Evolutionary conservation across 2,329 filamentous ascomycete genomes (phyloP).

Genomic region (Orbilia quercus): DNA sequence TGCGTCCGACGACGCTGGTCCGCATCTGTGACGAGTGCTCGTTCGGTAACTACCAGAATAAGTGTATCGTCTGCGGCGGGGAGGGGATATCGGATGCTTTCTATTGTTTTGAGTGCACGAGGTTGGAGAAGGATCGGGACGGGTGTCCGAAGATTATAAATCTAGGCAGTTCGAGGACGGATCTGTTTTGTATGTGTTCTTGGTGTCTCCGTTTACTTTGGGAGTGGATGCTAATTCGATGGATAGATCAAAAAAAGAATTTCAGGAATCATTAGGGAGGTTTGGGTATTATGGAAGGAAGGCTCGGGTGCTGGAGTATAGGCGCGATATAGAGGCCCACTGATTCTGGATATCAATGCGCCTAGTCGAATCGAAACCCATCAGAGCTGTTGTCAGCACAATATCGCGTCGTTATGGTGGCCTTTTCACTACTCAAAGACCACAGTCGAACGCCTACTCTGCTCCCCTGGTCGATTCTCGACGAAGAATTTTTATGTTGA

Average conservation of each 20-base stretch:
- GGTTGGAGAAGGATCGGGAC: conserved; percentile 95
- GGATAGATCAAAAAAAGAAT: conserved; percentile 74
- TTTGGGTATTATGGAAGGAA: no score
- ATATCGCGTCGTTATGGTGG: not conserved
- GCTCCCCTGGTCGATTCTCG: not conserved
- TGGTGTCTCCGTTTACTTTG: conserved; percentile 17
- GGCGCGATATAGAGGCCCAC: no score
- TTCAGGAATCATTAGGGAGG: conserved; percentile 69
- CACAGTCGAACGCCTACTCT: no score
- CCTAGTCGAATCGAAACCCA: not conserved
- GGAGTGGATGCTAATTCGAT: conserved; percentile 9
- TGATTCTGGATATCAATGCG: not conserved
- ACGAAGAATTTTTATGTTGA: not conserved
- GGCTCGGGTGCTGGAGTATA: no score
- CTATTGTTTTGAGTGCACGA: conserved; percentile 98
- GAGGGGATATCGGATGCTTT: conserved; percentile 98
- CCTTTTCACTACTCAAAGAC: not conserved
- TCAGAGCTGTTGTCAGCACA: no score
- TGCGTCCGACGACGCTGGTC: conserved; percentile 94
- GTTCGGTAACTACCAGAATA: conserved; percentile 99
- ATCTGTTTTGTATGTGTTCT: conserved; percentile 72
- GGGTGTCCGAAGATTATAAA: conserved; percentile 99
- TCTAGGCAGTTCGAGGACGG: conserved; percentile 91
- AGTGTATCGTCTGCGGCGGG: conserved; percentile 97
- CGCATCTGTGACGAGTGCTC: conserved; percentile 99